phyloP scores from a whole-genome alignment of 495 filamentous ascomycete genomes.

The Podospora didyma region DNA sequence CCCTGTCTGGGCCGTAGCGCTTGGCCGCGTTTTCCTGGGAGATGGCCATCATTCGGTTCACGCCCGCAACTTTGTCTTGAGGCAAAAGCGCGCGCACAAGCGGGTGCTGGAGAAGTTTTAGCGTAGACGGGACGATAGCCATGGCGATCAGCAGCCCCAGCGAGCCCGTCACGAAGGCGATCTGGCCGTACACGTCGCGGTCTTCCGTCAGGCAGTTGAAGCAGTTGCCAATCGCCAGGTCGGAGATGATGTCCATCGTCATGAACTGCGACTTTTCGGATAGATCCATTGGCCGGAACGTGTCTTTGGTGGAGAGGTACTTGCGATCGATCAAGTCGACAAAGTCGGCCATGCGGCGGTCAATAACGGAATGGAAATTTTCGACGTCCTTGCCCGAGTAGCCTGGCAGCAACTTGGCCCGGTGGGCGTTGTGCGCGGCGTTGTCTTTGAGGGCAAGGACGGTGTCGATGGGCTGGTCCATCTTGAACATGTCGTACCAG shows the following conservation, averaged over 20 bases:
- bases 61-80: slow-evolving; percentile 46
- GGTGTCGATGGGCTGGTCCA: slow-evolving; percentile 12
- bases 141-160: slow-evolving; percentile 25
- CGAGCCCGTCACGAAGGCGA: slow-evolving; percentile 32
- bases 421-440: slow-evolving; percentile 11
- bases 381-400: slow-evolving; percentile 16
- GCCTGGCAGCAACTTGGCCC: slow-evolving; percentile 14
- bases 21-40: slow-evolving; percentile 24
- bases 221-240: slow-evolving; percentile 47
- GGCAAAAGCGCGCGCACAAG: slow-evolving; percentile 47
- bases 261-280: slow-evolving; percentile 40
- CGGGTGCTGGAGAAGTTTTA: slow-evolving; percentile 24
- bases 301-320: slow-evolving; percentile 32
- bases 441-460: slow-evolving; percentile 18
- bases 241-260: slow-evolving; percentile 48
- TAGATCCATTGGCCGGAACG: slow-evolving; percentile 37
- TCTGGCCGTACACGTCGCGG: slow-evolving; percentile 45
- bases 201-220: slow-evolving; percentile 43
- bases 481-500: slow-evolving; percentile 38
- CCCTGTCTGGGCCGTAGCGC: slow-evolving; percentile 30
- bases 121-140: slow-evolving; percentile 19
- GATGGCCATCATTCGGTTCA: slow-evolving; percentile 34
- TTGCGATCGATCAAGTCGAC: slow-evolving; percentile 35
- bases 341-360: slow-evolving; percentile 41
- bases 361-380: slow-evolving; percentile 15